These are phyloP conservation scores for Mucor lusitanicus DNA, from an alignment of 371 early-diverging fungal species.

Conservation along the genomic window DNA sequence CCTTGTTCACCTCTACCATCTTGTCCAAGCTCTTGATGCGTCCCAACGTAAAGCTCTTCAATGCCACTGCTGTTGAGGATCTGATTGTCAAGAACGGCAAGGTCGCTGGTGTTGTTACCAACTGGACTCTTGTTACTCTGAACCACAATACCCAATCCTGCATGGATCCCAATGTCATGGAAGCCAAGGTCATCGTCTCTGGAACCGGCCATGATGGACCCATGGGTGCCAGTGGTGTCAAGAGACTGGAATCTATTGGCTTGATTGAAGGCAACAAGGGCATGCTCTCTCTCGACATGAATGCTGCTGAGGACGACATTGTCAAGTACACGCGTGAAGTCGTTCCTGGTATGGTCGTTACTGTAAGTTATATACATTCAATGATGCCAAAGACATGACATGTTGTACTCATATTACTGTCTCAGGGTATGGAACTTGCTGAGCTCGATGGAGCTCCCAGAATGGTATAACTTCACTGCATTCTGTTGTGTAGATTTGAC, in stretches of 20 bases:
- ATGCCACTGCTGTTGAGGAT: constrained; percentile 78
- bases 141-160: constrained; percentile 74
- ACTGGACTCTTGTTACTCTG: constrained; percentile 75
- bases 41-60: constrained; percentile 78
- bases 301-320: constrained; percentile 71
- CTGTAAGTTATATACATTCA: too few species aligned
- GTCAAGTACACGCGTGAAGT: constrained; percentile 72
- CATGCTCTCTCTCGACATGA: constrained; percentile 77
- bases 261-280: constrained; percentile 61
- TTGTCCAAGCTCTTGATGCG: constrained; percentile 66
- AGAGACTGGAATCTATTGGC: constrained; percentile 68
- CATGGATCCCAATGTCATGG: constrained; percentile 79
- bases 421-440: constrained; percentile 68
- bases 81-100: constrained; percentile 64
- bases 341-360: constrained; percentile 71
- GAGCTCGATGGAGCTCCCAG: constrained; percentile 64
- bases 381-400: background rate
- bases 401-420: background rate
- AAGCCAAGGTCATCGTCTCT: constrained; percentile 71
- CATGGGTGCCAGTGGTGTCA: constrained; percentile 73
- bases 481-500: background rate
- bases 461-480: constrained; percentile 34
- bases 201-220: constrained; percentile 78
- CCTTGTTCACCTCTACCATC: constrained; percentile 77
- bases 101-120: constrained; percentile 70